phyloP scores from a whole-genome alignment of 352 stramenopile species.

The Phytophthora ramorum region DNA sequence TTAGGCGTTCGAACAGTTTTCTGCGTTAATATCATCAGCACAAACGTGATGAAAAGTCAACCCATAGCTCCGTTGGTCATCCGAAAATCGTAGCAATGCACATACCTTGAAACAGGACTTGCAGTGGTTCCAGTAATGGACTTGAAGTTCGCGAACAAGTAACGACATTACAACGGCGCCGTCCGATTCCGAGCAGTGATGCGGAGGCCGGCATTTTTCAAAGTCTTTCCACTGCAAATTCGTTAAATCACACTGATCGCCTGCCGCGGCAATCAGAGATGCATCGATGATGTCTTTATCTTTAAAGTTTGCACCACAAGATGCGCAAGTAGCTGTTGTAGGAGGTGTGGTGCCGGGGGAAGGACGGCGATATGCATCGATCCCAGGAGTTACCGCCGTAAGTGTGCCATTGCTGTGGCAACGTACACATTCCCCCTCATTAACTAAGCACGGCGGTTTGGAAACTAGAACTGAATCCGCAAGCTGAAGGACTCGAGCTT shows the following conservation, averaged over 20 bases:
- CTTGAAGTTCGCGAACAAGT: conserved; percentile 16
- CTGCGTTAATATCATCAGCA: not conserved
- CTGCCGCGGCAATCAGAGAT: not conserved
- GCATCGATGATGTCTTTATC: conserved; percentile 15
- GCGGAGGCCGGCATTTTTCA: conserved; percentile 7
- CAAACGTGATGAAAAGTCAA: not conserved
- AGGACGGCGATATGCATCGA: conserved; percentile 15
- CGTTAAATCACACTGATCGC: not conserved
- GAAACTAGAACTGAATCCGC: no score
- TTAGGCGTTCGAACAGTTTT: conserved; percentile 20
- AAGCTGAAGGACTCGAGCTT: no score
- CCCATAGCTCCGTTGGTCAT: no score
- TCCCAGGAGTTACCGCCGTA: not conserved
- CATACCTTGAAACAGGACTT: conserved; percentile 29
- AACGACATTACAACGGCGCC: not conserved
- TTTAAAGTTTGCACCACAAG: not conserved
- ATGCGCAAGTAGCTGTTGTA: not conserved
- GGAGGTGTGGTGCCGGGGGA: not conserved
- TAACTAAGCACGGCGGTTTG: not conserved
- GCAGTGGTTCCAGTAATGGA: conserved; percentile 22
- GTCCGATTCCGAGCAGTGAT: not conserved
- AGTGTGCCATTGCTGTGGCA: not conserved
- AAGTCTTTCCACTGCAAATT: conserved; percentile 3
- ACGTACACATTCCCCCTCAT: not conserved
- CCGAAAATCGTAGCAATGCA: not conserved